phyloP scores from a whole-genome alignment of 2,329 filamentous ascomycete genomes.

The Sporothrix brasiliensis region DNA sequence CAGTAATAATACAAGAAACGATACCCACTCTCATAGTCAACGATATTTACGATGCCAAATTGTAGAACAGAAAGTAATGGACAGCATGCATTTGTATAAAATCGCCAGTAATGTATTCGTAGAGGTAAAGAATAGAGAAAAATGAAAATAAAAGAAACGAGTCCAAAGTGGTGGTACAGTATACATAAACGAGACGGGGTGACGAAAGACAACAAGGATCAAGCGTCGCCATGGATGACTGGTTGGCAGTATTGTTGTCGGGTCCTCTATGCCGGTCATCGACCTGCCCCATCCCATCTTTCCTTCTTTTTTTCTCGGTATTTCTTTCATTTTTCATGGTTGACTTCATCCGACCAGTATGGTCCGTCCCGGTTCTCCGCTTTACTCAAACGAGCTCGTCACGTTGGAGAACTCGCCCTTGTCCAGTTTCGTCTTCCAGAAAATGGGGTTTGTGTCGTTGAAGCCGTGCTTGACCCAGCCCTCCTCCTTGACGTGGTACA shows the following conservation, averaged over 20 bases:
- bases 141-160: neutral
- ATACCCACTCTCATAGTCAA: conserved; percentile 15
- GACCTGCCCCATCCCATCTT: neutral
- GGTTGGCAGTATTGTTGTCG: neutral
- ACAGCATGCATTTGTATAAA: neutral
- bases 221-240: neutral
- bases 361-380: neutral
- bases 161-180: conserved; percentile 30
- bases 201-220: neutral
- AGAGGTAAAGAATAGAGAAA: conserved; percentile 29
- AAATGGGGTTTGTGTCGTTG: conserved; percentile 96
- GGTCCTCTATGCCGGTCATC: neutral
- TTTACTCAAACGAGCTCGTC: conserved; percentile 70
- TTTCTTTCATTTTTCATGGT: neutral
- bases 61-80: neutral
- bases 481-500: conserved; percentile 98
- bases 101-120: conserved; percentile 28
- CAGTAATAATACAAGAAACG: neutral
- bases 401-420: conserved; percentile 99
- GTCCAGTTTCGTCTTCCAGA: conserved; percentile 99
- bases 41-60: neutral
- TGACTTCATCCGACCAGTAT: neutral
- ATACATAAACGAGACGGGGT: neutral
- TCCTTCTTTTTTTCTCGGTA: conserved; percentile 18
- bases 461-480: conserved; percentile 99